Conservation (phyloP, 169 alveolate genomes). For the Plasmodium adleri region DNA sequence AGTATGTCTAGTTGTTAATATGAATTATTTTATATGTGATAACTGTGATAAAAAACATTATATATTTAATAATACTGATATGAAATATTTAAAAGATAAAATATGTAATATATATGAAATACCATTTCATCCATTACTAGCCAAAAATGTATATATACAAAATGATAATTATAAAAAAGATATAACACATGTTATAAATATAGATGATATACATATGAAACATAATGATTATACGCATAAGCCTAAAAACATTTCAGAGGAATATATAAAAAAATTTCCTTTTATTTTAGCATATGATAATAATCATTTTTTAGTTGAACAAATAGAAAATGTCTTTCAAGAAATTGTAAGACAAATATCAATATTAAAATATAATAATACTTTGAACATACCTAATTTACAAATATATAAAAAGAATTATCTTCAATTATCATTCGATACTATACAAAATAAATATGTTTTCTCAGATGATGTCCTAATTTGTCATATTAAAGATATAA, state of each 20-base stretch:
- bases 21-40: conserved; percentile 94
- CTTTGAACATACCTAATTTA: conserved; percentile 57
- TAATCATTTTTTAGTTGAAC: conserved; percentile 76
- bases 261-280: conserved; percentile 79
- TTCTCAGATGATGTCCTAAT: conserved; percentile 67
- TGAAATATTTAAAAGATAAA: conserved; percentile 82
- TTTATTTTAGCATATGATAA: conserved; percentile 89
- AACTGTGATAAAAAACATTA: conserved; percentile 90
- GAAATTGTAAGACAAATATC: conserved; percentile 82
- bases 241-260: no score
- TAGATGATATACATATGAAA: background rate
- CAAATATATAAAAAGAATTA: conserved; percentile 53
- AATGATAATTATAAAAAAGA: background rate
- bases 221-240: conserved; percentile 13
- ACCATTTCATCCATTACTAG: conserved; percentile 86
- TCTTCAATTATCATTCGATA: conserved; percentile 62
- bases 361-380: conserved; percentile 44
- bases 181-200: background rate
- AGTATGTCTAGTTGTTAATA: conserved; percentile 95
- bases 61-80: conserved; percentile 90
- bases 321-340: conserved; percentile 82
- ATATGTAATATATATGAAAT: conserved; percentile 89
- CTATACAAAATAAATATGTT: conserved; percentile 72
- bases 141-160: conserved; percentile 80
- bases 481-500: conserved; percentile 75